Evolutionary conservation across 148 eudicot genomes (phyloP).

Genomic region (Agrostemma githago): DNA sequence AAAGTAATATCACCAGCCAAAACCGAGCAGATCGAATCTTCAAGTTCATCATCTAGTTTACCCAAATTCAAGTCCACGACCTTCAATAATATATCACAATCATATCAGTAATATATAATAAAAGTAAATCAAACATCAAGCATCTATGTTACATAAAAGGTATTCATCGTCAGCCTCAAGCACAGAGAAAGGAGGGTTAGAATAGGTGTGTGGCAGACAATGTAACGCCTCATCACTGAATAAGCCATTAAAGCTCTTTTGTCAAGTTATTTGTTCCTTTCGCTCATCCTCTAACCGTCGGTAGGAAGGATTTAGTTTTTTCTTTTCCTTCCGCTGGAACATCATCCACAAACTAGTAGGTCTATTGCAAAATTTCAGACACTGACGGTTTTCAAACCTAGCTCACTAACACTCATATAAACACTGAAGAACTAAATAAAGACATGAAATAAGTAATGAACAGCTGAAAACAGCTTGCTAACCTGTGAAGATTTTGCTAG

Average conservation of each 20-base stretch:
- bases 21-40: slow-evolving; percentile 52
- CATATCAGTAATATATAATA: slow-evolving; percentile 13
- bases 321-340: background rate
- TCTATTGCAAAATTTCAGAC: background rate
- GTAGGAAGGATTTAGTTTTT: background rate
- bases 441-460: background rate
- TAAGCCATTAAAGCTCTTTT: background rate
- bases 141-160: background rate
- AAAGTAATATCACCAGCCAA: slow-evolving; percentile 86
- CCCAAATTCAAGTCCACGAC: slow-evolving; percentile 58
- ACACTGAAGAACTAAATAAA: background rate
- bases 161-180: background rate
- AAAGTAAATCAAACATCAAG: background rate
- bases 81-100: slow-evolving; percentile 34
- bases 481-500: slow-evolving; percentile 58
- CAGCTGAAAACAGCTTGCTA: slow-evolving; percentile 20
- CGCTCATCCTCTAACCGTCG: background rate
- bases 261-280: background rate
- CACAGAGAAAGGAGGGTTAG: background rate
- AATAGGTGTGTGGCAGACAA: background rate
- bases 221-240: background rate
- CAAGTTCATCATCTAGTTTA: slow-evolving; percentile 45
- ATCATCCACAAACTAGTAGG: background rate
- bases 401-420: background rate
- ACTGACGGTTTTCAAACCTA: background rate